Conservation (phyloP, 2,329 filamentous ascomycete genomes). For the Magnaporthiopsis incrustans region DNA sequence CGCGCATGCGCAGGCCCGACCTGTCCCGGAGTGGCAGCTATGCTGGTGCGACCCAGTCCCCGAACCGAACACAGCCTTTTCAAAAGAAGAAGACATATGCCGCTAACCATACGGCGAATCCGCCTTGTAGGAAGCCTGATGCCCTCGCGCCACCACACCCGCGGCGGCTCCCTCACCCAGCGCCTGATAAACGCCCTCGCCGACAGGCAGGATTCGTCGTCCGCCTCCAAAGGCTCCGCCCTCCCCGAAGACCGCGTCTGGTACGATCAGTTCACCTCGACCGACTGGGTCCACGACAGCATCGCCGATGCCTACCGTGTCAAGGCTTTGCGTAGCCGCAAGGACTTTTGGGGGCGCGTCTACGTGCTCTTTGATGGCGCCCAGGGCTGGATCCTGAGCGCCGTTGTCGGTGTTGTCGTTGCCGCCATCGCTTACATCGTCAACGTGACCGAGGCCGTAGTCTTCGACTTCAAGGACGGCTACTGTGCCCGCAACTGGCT, state of each 20-base stretch:
- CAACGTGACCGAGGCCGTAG: constrained; percentile 73
- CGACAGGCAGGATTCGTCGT: constrained; percentile 48
- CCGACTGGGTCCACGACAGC: constrained; percentile 96
- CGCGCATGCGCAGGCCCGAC: constrained; percentile 17
- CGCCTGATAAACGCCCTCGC: constrained; percentile 55
- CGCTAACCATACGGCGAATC: background rate
- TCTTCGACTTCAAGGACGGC: constrained; percentile 89
- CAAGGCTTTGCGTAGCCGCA: constrained; percentile 71
- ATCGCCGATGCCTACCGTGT: constrained; percentile 90
- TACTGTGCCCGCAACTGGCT: constrained; percentile 71
- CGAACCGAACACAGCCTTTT: background rate
- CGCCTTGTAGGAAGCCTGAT: background rate
- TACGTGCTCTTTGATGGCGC: constrained; percentile 72
- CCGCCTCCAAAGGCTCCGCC: constrained; percentile 54
- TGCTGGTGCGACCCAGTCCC: constrained; percentile 13
- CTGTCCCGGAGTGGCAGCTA: constrained; percentile 24
- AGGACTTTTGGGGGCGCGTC: constrained; percentile 76
- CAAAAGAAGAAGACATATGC: background rate
- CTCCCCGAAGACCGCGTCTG: constrained; percentile 79
- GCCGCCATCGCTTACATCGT: constrained; percentile 83
- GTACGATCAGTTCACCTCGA: constrained; percentile 98
- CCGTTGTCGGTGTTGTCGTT: constrained; percentile 78
- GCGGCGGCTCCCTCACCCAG: constrained; percentile 50
- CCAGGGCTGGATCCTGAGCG: constrained; percentile 91
- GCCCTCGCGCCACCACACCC: constrained; percentile 40